A percentile compares a stretch with the other conserved stretches of the same genome.
These are phyloP conservation scores for Arthrobotrys sinensis DNA, from an alignment of 2,329 filamentous ascomycete genomes.

Conservation along the genomic window DNA sequence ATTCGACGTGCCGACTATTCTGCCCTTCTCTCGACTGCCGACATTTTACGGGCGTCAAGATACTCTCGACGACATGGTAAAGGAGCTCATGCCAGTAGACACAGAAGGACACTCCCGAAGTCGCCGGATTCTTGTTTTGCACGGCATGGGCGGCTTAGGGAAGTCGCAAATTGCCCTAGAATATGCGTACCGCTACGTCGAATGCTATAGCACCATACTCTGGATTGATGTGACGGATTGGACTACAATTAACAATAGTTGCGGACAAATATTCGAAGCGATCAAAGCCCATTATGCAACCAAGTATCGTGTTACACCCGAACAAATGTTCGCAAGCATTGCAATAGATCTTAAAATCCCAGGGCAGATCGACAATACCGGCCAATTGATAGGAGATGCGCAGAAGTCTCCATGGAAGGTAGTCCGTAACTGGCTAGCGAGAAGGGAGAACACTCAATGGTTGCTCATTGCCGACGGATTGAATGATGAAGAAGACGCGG, in stretches of 20 bases:
- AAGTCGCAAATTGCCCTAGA: conserved; percentile 61
- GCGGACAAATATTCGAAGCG: conserved; percentile 33
- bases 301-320: conserved; percentile 23
- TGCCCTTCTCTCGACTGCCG: conserved; percentile 45
- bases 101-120: too few relatives aligned
- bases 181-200: conserved; percentile 55
- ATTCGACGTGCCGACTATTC: conserved; percentile 31
- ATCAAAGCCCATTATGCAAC: conserved; percentile 49
- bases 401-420: conserved; percentile 29
- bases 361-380: conserved; percentile 41
- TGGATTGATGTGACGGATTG: conserved; percentile 55
- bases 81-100: too few relatives aligned
- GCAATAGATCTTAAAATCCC: conserved; percentile 45
- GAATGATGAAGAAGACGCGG: conserved; percentile 36
- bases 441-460: conserved; percentile 40
- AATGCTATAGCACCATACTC: conserved; percentile 47
- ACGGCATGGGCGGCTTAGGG: conserved; percentile 59
- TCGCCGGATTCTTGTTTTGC: conserved; percentile 37
- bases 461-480: conserved; percentile 51
- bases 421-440: conserved; percentile 41
- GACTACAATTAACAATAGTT: conserved; percentile 43
- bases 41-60: conserved; percentile 60
- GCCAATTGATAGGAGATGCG: conserved; percentile 35
- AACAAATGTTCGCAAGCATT: conserved; percentile 18
- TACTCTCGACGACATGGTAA: conserved; percentile 41